A percentile compares a stretch with the other conserved stretches of the same genome.
phyloP scores from a whole-genome alignment of 106 monocot species.

The Xerophyta viscosa region DNA sequence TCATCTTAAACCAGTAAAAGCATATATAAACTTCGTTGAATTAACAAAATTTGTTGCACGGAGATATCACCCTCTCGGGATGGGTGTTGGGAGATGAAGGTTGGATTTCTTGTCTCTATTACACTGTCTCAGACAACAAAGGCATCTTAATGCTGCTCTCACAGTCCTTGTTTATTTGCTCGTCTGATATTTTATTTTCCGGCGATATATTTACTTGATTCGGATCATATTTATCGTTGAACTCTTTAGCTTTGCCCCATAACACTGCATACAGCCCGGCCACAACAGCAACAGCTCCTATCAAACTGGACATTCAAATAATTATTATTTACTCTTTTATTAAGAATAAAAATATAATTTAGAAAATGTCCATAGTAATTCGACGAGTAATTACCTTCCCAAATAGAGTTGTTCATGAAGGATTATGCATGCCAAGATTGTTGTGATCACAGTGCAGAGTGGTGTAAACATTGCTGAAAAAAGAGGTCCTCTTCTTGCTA shows the following conservation, averaged over 20 bases:
- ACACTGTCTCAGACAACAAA: neutral
- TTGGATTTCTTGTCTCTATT: neutral
- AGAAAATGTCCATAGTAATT: too few relatives aligned
- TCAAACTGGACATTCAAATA: slow-evolving; percentile 21
- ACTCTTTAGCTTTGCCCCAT: slow-evolving; percentile 37
- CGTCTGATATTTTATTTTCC: neutral
- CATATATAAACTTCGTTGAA: too few relatives aligned
- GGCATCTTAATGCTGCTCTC: neutral
- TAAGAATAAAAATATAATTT: too few relatives aligned
- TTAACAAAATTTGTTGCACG: too few relatives aligned
- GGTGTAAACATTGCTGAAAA: slow-evolving; percentile 25
- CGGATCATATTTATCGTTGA: neutral
- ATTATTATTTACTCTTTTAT: too few relatives aligned
- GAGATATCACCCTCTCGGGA: too few relatives aligned
- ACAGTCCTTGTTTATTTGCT: slow-evolving; percentile 2
- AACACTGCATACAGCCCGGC: slow-evolving; percentile 27
- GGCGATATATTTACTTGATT: neutral
- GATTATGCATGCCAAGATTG: slow-evolving; percentile 4
- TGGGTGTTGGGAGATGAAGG: too few relatives aligned
- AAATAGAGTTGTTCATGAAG: slow-evolving; percentile 16
- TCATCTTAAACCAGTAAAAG: too few relatives aligned
- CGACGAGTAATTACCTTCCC: slow-evolving; percentile 16
- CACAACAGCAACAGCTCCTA: slow-evolving; percentile 18
- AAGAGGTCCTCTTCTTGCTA: slow-evolving; percentile 18
- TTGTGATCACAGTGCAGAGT: slow-evolving; percentile 29